These are phyloP conservation scores for Deuterostichococcus epilithicus DNA, from an alignment of 139 green algal genomes.

Conservation along the genomic window DNA sequence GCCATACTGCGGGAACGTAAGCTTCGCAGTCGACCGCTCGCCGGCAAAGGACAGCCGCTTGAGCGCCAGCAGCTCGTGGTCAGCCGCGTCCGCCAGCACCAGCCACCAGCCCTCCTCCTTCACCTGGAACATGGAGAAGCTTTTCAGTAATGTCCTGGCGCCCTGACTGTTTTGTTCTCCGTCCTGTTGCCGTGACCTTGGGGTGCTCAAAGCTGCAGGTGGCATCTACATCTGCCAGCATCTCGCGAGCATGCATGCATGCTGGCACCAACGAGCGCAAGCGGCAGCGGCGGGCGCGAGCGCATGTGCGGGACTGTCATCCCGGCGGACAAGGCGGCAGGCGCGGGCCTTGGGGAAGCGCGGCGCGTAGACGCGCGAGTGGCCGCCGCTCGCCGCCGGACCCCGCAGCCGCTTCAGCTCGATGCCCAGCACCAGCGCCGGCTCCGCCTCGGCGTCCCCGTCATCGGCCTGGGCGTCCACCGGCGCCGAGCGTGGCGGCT, in stretches of 20 bases:
- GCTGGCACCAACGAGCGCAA: too few relatives aligned
- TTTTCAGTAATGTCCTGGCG: too few relatives aligned
- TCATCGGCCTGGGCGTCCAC: background rate
- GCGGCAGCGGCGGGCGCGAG: too few relatives aligned
- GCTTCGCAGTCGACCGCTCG: conserved; percentile 18
- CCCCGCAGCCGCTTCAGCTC: conserved; percentile 21
- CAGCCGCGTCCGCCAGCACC: conserved; percentile 56
- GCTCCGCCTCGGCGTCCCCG: background rate
- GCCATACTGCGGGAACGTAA: conserved; percentile 30
- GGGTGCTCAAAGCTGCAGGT: background rate
- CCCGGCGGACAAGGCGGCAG: too few relatives aligned
- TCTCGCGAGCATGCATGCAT: too few relatives aligned
- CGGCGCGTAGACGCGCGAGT: conserved; percentile 61
- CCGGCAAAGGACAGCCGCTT: conserved; percentile 69
- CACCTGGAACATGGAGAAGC: conserved; percentile 32
- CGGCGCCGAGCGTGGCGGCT: background rate
- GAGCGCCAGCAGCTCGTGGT: conserved; percentile 74
- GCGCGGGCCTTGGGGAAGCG: conserved; percentile 73
- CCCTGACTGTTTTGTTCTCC: too few relatives aligned
- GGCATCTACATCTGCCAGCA: background rate
- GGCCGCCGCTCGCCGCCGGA: conserved; percentile 19
- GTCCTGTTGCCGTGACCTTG: conserved; percentile 3
- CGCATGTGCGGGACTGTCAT: too few relatives aligned
- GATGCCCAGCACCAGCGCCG: conserved; percentile 38
- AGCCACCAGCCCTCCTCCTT: conserved; percentile 98